Evolutionary conservation across 305 asterid species (phyloP), one percentile per base, ranked within the genome.

Genomic region (Fraxinus nigra): DNA sequence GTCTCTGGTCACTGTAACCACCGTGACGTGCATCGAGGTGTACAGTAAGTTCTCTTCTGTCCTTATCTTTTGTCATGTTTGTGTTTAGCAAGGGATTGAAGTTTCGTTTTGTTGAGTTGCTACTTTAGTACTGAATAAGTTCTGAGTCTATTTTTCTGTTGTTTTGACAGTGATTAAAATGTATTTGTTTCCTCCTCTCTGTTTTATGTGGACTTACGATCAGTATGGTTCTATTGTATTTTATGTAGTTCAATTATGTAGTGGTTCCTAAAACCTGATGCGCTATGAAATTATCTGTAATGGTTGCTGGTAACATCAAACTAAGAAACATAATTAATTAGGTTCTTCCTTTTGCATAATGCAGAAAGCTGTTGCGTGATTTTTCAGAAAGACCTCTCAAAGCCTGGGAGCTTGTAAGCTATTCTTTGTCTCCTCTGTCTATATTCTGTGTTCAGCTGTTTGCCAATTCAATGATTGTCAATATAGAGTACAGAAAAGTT

Each of bases 1-100:
- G 90, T 94, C 82, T 96, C 98, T 72, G 98, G 98, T 79, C 99
- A 96, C 87, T 93, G 98, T 85, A 95, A 95, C 85, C 98, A 95
- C 87, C 56, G 91, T 3, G 98, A 94, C 75, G 92, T 96, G 75
- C 88, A 91, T 88, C 92, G 73, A 81, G 99, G 97, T 65, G 98
- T 96, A 70, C 84, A 92, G 98, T 91, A 81, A 86, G 93, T 83
- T 38, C 83, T 84, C 48, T 61, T 38, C 5, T 72, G 51, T 80
- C 84, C 33, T 81, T 61, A 16, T 46, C 37, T 8, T 0, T 72
- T 3, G 20, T 78, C 28, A 43, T 56, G 35, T 77, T 72, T 48
- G 56, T 51, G 20, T 33, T 79, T 75, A 18, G 37, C 34, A 20
- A 63, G 67, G 26, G 26, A 56, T 56, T 10, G 46, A 65, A 72